Evolutionary conservation across 768 basidiomycete genomes (phyloP), one percentile per base, ranked within the genome.

Genomic region (Lactarius psammicola): DNA sequence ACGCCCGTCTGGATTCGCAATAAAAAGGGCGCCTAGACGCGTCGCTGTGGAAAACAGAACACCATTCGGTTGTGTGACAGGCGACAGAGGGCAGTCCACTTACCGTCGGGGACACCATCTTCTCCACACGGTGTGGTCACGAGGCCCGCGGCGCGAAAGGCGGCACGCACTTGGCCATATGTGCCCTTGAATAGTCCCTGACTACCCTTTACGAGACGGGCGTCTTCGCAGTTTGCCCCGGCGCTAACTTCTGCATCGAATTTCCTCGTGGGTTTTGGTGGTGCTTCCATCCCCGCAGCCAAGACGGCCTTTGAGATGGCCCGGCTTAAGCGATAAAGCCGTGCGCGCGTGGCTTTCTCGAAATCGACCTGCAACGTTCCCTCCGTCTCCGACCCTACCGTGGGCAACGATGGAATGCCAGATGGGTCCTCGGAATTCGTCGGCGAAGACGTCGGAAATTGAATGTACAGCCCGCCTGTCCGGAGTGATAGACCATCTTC

Each of bases 271-370:
- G 61, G 57, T 42, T 53, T 63, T 58, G 60, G 61, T 3, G 66
- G 61, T 5, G 56, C 65, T 61, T 66, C 63, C 70, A 71, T 71
- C 56, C 70, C 70, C 5, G 69, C 70, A 49, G 66, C 66, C 36
- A 65, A 13, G 26, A 71, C 70, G 44, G 70, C 70, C 34, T 71
- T 66, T 40, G 69, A 70, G 53, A 71, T 71, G 30, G 56, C 70
- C 55, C 69, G 31, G 23, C 69, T 67, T 28, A 71, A 28, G 26
- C 60, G 65, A 53, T 59, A 51, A 13, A 70, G 57, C 30, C 64
- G 63, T 46, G 51, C 38, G 23, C 67, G 65, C 55, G 54, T 60
- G 36, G 66, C 42, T 49, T 64, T 67, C 46, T 65, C 66, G 58
- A 62, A 59, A 44, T 61, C 62, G 55, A 23, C 40, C 40, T 53